Percentiles rank a stretch among this genome's conserved stretches.
phyloP scores from a whole-genome alignment of 257 asterid genomes.

The Scutellaria baicalensis region DNA sequence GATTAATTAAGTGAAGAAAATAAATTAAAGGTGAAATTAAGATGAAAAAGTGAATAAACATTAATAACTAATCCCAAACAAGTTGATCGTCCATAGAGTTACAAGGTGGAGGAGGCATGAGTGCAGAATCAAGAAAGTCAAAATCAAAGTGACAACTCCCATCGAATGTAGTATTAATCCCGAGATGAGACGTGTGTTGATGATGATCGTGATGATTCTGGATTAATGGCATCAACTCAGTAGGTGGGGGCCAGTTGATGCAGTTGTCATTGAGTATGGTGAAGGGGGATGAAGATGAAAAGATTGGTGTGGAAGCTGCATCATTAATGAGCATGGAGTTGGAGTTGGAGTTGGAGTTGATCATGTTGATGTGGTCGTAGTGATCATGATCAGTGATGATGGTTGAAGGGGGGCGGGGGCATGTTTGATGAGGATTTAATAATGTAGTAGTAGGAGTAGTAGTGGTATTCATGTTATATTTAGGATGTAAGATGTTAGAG shows the following conservation, averaged over 20 bases:
- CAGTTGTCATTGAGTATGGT: constrained; percentile 15
- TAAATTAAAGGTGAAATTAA: too few relatives aligned
- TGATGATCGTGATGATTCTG: neutral
- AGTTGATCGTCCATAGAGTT: constrained; percentile 48
- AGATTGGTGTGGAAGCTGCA: constrained; percentile 13
- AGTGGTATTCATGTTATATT: too few relatives aligned
- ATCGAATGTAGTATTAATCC: constrained; percentile 21
- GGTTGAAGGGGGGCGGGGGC: too few relatives aligned
- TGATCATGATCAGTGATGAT: too few relatives aligned
- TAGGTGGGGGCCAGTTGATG: neutral
- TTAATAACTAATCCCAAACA: constrained; percentile 56
- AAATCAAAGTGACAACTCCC: constrained; percentile 34
- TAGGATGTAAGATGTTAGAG: too few relatives aligned
- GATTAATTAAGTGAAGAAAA: too few relatives aligned
- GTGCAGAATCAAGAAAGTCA: constrained; percentile 49
- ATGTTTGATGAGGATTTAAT: too few relatives aligned
- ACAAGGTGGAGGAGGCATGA: constrained; percentile 33
- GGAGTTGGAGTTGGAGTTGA: too few relatives aligned
- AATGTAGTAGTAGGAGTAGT: too few relatives aligned
- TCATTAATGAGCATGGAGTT: too few relatives aligned
- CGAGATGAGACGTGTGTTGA: neutral
- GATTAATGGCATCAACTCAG: neutral
- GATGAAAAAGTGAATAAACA: neutral
- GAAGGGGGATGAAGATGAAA: constrained; percentile 18
- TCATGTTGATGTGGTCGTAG: too few relatives aligned